phyloP scores from a whole-genome alignment of 1,284 basidiomycete species.

The Ustilago crameri region DNA sequence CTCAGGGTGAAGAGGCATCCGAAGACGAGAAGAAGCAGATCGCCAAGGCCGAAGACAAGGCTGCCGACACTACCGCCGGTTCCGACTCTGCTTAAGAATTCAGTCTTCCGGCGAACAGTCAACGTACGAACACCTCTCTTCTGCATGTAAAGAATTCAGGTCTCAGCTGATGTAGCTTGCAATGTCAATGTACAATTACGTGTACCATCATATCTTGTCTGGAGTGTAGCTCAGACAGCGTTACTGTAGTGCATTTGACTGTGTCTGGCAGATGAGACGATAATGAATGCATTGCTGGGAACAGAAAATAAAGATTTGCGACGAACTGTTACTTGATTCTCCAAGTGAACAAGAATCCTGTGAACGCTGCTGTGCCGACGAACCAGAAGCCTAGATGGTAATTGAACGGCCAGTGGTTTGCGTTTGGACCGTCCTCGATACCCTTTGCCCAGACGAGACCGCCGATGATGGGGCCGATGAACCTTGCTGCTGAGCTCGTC shows the following conservation, averaged over 20 bases:
- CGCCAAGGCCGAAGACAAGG: constrained; percentile 24
- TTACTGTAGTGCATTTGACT: no score
- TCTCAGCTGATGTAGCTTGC: background rate
- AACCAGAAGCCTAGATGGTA: constrained; percentile 65
- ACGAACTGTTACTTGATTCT: constrained; percentile 26
- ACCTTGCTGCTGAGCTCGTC: constrained; percentile 67
- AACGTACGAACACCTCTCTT: background rate
- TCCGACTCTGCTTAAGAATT: constrained; percentile 7
- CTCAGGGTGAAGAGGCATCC: constrained; percentile 14
- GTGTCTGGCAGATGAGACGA: no score
- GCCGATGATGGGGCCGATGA: constrained; percentile 67
- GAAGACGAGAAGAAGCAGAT: background rate
- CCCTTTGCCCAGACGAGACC: constrained; percentile 66
- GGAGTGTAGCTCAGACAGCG: background rate
- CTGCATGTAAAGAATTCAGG: no score
- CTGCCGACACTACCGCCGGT: constrained; percentile 1
- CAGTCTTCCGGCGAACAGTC: background rate
- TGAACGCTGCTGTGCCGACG: constrained; percentile 56
- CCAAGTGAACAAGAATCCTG: constrained; percentile 55
- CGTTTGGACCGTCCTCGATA: constrained; percentile 51
- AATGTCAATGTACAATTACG: no score
- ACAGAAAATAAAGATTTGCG: no score
- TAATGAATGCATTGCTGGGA: no score
- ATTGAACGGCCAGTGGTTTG: constrained; percentile 60
- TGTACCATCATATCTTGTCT: no score